Percentiles rank a stretch among this genome's conserved stretches.
Evolutionary conservation across 2,329 filamentous ascomycete genomes (phyloP).

Genomic region (Fusarium decemcellulare): DNA sequence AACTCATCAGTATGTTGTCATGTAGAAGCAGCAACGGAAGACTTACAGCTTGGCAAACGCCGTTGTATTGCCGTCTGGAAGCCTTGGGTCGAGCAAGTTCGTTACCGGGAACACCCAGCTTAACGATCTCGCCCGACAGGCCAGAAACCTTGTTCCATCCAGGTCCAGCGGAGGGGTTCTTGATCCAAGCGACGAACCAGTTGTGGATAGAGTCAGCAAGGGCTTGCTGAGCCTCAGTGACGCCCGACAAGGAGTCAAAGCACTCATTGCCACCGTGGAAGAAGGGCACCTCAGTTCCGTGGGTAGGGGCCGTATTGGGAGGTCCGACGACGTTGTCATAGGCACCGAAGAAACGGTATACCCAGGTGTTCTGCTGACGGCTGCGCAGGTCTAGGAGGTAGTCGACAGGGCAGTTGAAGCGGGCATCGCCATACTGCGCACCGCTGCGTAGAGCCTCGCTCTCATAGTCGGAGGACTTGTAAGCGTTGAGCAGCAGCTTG

Average conservation of each 20-base stretch:
- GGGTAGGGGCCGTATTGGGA: slow-evolving; percentile 42
- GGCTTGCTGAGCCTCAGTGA: slow-evolving; percentile 56
- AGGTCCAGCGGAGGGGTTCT: slow-evolving; percentile 57
- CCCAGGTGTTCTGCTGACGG: slow-evolving; percentile 56
- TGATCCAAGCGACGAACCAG: slow-evolving; percentile 61
- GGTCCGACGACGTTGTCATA: slow-evolving; percentile 57
- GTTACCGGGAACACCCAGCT: slow-evolving; percentile 41
- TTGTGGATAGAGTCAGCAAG: slow-evolving; percentile 58
- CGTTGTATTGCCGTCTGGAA: slow-evolving; percentile 26
- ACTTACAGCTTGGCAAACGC: slow-evolving; percentile 39
- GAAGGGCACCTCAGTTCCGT: slow-evolving; percentile 57
- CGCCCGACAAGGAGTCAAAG: slow-evolving; percentile 50
- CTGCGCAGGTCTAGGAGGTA: slow-evolving; percentile 57
- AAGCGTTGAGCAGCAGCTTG: slow-evolving; percentile 28
- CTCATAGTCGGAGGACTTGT: slow-evolving; percentile 49
- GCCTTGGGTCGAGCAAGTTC: slow-evolving; percentile 32
- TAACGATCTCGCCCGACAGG: slow-evolving; percentile 29
- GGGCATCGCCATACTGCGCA: slow-evolving; percentile 60
- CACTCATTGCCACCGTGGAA: slow-evolving; percentile 62
- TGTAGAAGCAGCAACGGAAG: not conserved
- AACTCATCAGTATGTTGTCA: not conserved
- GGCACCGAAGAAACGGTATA: slow-evolving; percentile 59
- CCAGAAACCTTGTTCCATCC: slow-evolving; percentile 54
- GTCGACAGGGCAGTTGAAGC: slow-evolving; percentile 60
- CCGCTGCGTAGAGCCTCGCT: slow-evolving; percentile 58